Evolutionary conservation across 257 asterid genomes (phyloP).

Genomic region (Asclepias syriaca): DNA sequence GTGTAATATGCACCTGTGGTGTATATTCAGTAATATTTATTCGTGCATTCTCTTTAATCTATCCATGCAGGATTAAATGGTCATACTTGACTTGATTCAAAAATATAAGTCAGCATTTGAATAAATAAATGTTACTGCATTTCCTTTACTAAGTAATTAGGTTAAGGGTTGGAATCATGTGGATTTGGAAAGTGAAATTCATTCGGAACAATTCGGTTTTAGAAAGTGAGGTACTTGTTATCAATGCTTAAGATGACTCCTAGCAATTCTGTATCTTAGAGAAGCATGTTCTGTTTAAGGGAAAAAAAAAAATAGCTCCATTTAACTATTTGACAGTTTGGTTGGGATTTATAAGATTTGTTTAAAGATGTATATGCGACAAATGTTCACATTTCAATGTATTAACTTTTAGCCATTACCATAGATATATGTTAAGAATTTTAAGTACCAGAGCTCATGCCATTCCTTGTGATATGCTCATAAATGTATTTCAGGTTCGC

Average conservation of each 20-base stretch:
- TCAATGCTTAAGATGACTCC: background rate
- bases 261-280: background rate
- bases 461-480: background rate
- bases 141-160: too few relatives aligned
- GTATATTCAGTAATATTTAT: background rate
- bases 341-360: background rate
- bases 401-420: background rate
- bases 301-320: background rate
- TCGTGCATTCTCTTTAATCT: background rate
- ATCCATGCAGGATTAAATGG: background rate
- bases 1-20: background rate
- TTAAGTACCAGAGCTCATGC: background rate
- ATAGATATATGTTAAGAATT: background rate
- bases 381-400: background rate
- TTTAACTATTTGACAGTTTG: background rate
- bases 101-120: background rate
- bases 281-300: background rate
- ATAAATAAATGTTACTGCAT: too few relatives aligned
- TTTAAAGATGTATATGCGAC: background rate
- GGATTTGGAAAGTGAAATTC: background rate
- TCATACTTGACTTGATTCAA: background rate
- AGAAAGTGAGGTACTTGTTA: background rate
- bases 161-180: too few relatives aligned
- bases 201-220: too few relatives aligned
- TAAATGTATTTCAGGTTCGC: slow-evolving; percentile 55